phyloP scores from a whole-genome alignment of 371 early-diverging fungal species.

The Rhizopus delemar region DNA sequence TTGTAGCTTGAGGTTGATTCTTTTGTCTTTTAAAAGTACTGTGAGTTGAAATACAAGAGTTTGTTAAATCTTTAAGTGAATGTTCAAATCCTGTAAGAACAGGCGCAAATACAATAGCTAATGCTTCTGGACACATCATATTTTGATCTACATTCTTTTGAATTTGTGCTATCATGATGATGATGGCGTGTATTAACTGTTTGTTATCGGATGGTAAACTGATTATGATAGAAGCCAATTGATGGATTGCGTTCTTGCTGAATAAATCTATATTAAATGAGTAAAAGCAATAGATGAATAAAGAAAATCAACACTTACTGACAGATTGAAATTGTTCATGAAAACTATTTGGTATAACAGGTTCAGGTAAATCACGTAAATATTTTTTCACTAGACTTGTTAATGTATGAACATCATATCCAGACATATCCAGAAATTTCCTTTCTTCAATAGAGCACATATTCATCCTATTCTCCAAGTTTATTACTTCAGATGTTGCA shows the following conservation, averaged over 20 bases:
- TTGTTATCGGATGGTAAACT: conserved; percentile 38
- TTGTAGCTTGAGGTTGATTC: conserved; percentile 2
- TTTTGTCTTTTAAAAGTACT: conserved; percentile 11
- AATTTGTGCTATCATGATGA: conserved; percentile 28
- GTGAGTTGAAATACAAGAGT: not conserved
- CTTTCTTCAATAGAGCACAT: conserved; percentile 28
- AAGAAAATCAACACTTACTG: conserved; percentile 5
- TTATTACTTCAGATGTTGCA: conserved; percentile 39
- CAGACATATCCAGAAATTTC: conserved; percentile 31
- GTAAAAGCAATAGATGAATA: not conserved
- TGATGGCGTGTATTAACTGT: conserved; percentile 39
- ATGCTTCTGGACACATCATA: conserved; percentile 48
- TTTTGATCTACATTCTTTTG: conserved; percentile 33
- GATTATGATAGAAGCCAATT: conserved; percentile 25
- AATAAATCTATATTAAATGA: conserved; percentile 1
- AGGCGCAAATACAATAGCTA: conserved; percentile 51
- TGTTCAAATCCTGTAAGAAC: conserved; percentile 47
- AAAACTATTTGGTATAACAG: conserved; percentile 40
- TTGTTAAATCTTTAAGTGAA: conserved; percentile 18
- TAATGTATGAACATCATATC: conserved; percentile 46
- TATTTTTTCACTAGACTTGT: conserved; percentile 50
- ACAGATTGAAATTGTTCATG: conserved; percentile 32
- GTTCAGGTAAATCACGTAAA: conserved; percentile 42
- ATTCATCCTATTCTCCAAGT: conserved; percentile 36
- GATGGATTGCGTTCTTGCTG: conserved; percentile 5